Conservation (phyloP, 805 yeast genomes). For the Wickerhamomyces ciferrii region DNA sequence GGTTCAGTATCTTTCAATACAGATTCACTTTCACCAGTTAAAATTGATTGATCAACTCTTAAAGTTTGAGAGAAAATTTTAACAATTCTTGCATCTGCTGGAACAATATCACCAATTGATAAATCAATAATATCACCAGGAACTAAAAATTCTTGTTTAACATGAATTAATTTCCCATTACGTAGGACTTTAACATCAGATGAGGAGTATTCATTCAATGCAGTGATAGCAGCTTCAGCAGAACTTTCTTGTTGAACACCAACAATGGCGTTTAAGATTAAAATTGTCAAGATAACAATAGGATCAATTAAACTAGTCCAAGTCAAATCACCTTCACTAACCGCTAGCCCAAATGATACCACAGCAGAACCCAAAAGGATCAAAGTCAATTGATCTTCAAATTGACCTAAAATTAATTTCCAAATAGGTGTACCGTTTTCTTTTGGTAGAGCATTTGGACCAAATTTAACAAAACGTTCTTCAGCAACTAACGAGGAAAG, state of each 20-base stretch:
- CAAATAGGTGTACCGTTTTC: constrained; percentile 30
- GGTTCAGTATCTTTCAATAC: constrained; percentile 28
- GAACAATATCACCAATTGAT: constrained; percentile 35
- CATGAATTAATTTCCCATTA: constrained; percentile 33
- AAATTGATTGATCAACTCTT: constrained; percentile 39
- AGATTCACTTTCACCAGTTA: constrained; percentile 42
- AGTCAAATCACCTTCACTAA: constrained; percentile 24
- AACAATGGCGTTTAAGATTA: constrained; percentile 39
- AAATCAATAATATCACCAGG: constrained; percentile 42
- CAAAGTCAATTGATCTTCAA: constrained; percentile 29
- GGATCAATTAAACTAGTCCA: constrained; percentile 29
- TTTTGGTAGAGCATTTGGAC: constrained; percentile 27
- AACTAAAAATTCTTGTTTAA: constrained; percentile 36
- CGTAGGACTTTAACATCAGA: constrained; percentile 42
- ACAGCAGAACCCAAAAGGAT: constrained; percentile 28
- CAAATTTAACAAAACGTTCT: constrained; percentile 12
- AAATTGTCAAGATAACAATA: constrained; percentile 39
- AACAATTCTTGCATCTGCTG: constrained; percentile 42
- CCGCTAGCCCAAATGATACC: constrained; percentile 26
- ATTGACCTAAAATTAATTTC: constrained; percentile 29
- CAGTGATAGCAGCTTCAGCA: constrained; percentile 47
- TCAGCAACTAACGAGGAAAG: constrained; percentile 11
- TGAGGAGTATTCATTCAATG: constrained; percentile 39
- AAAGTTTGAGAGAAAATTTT: constrained; percentile 33
- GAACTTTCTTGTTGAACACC: constrained; percentile 46